Base-by-base conservation (phyloP, 768 basidiomycete genomes). In the Lentinula boryana region DNA sequence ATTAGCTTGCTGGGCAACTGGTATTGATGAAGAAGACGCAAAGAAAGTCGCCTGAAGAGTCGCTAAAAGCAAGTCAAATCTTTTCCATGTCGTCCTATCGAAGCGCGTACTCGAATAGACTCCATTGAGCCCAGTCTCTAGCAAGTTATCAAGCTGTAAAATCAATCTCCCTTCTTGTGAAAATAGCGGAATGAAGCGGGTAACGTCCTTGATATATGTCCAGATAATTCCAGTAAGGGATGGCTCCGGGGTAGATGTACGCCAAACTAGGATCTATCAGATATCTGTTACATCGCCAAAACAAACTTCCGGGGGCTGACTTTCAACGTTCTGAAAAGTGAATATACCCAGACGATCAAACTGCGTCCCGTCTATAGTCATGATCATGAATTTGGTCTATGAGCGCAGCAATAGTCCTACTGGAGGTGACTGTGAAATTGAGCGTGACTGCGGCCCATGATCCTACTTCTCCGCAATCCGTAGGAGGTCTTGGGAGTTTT, bases 181-280 rank as follows among this genome's bases (percentile, higher is more conserved):
- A 67, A 92, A 92, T 36, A 93, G 78, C 1, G 88, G 87, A 5
- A 78, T 80, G 63, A 85, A 92, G 21, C 83, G 83, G 7, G 88
- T 87, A 31, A 87, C 87, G 64, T 92, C 90, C 68, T 58, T 58
- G 7, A 58, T 38, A 27, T 58, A 58, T 0, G 88, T 89, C 89
- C 88, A 91, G 53, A 90, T 85, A 62, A 91, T 91, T 13, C 89
- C 90, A 54, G 82, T 76, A 4, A 63, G 65, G 1, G 84, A 86
- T 0, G 90, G 90, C 69, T 92, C 90, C 0, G 89, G 86, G 18
- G 90, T 92, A 0, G 88, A 90, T 21, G 87, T 90, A 38, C 90
- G 79, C 90, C 89, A 90, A 52, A 91, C 87, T 89, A 36, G n/a
- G 21, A 49, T n/a, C 36, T 13, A 13, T 38, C 36, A 38, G 7